phyloP scores from a whole-genome alignment of 192 early-diverging fungal genomes.

The Rhizophagus sp. region DNA sequence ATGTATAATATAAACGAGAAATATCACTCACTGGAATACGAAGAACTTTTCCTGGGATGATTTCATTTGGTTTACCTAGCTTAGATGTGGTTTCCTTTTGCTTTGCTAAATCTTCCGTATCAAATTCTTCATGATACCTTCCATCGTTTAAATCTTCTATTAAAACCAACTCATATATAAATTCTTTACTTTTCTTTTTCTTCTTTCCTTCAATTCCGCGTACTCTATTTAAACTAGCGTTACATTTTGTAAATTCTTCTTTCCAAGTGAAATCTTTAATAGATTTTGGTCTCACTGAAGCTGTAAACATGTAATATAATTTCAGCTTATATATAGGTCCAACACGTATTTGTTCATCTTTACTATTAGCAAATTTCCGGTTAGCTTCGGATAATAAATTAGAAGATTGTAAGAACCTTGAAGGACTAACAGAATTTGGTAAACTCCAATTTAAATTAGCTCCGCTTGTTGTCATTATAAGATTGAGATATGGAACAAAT shows the following conservation, averaged over 20 bases:
- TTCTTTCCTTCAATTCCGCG: slow-evolving; percentile 7
- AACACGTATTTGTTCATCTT: slow-evolving; percentile 13
- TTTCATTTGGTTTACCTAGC: slow-evolving; percentile 27
- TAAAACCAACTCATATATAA: slow-evolving; percentile 59
- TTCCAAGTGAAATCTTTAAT: slow-evolving; percentile 76
- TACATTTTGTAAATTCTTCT: slow-evolving; percentile 69
- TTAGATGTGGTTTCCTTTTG: slow-evolving; percentile 32
- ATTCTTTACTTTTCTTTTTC: slow-evolving; percentile 2
- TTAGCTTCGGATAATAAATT: slow-evolving; percentile 32
- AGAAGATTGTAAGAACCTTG: slow-evolving; percentile 64
- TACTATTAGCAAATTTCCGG: slow-evolving; percentile 25
- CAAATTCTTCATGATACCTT: slow-evolving; percentile 70
- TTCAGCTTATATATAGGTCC: slow-evolving; percentile 51
- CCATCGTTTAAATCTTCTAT: slow-evolving; percentile 73
- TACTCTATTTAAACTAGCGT: slow-evolving; percentile 41
- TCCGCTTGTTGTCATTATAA: slow-evolving; percentile 39
- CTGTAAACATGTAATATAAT: slow-evolving; percentile 71
- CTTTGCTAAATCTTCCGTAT: slow-evolving; percentile 22
- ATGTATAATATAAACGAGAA: slow-evolving; percentile 68
- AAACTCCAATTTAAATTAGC: slow-evolving; percentile 37
- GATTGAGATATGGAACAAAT: slow-evolving; percentile 39
- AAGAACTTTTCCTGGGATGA: slow-evolving; percentile 40
- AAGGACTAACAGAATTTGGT: slow-evolving; percentile 50
- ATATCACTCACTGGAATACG: slow-evolving; percentile 50
- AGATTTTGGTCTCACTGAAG: slow-evolving; percentile 59